A percentile compares a stretch with the other conserved stretches of the same genome.
These are phyloP conservation scores for Sugiyamaella grinbergsii DNA, from an alignment of 1,139 yeast genomes.

Conservation along the genomic window DNA sequence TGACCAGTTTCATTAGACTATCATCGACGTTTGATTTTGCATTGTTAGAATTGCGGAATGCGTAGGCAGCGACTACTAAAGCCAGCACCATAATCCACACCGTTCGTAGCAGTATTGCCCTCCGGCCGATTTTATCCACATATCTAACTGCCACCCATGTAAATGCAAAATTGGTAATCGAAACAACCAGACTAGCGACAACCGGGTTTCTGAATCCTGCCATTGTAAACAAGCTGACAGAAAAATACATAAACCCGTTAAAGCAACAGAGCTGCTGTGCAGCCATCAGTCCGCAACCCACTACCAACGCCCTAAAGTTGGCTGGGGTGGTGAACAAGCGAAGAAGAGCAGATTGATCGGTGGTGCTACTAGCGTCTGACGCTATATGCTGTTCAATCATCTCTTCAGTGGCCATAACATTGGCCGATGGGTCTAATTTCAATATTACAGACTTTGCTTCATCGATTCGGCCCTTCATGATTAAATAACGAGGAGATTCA, in stretches of 20 bases:
- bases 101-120: constrained; percentile 58
- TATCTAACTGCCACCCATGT: constrained; percentile 61
- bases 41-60: constrained; percentile 24
- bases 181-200: constrained; percentile 63
- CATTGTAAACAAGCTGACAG: constrained; percentile 63
- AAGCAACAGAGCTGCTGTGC: constrained; percentile 77
- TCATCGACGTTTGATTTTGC: not conserved
- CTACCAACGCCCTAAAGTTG: constrained; percentile 55
- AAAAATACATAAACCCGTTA: constrained; percentile 74
- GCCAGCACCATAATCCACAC: constrained; percentile 49
- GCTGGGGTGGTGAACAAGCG: constrained; percentile 17
- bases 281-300: constrained; percentile 73
- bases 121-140: constrained; percentile 64
- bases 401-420: constrained; percentile 39
- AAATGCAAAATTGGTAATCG: constrained; percentile 67
- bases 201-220: constrained; percentile 63
- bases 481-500: constrained; percentile 61
- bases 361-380: constrained; percentile 1
- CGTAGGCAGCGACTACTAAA: constrained; percentile 35
- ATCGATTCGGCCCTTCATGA: constrained; percentile 45
- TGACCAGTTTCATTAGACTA: constrained; percentile 3
- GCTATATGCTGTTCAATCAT: constrained; percentile 21
- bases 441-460: constrained; percentile 47
- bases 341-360: constrained; percentile 12
- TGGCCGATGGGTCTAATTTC: constrained; percentile 45